These are phyloP conservation scores for Cercophora sp. DNA, from an alignment of 495 filamentous ascomycete genomes.

Conservation along the genomic window DNA sequence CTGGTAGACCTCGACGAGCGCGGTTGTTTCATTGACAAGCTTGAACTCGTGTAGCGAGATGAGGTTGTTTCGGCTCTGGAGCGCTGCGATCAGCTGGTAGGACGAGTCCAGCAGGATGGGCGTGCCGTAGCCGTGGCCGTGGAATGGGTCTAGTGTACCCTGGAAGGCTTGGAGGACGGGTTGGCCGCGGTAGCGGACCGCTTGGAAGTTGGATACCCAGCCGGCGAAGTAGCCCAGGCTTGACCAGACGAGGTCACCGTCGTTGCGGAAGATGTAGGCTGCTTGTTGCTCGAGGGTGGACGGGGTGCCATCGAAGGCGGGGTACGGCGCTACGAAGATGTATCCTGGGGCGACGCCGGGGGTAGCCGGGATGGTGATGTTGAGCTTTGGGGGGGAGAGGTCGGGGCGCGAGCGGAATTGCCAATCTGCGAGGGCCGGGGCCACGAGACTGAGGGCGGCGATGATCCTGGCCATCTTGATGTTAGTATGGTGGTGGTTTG, in stretches of 20 bases:
- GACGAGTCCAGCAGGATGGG: conserved; percentile 16
- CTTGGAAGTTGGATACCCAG: conserved; percentile 36
- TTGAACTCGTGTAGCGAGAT: conserved; percentile 11
- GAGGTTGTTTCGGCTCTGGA: conserved; percentile 24
- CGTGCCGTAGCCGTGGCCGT: conserved; percentile 45
- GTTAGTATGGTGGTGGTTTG: too few relatives aligned
- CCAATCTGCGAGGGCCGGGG: conserved; percentile 37
- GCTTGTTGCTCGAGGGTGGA: conserved; percentile 45
- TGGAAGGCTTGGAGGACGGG: conserved; percentile 44
- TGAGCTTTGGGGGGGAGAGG: conserved; percentile 44
- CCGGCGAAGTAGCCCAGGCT: conserved; percentile 44
- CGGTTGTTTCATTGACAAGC: conserved; percentile 11
- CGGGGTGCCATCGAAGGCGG: conserved; percentile 30
- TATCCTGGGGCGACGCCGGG: conserved; percentile 40
- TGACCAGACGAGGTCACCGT: conserved; percentile 50
- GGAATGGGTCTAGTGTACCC: conserved; percentile 41
- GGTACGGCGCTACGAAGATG: conserved; percentile 45
- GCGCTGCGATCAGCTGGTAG: conserved; percentile 36
- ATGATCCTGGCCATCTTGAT: background rate
- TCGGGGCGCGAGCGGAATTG: conserved; percentile 48
- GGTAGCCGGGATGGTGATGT: conserved; percentile 47
- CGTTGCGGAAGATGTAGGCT: conserved; percentile 46
- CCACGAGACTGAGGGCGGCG: background rate
- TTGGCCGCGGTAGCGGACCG: conserved; percentile 39
- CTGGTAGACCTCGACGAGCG: conserved; percentile 4